phyloP scores from a whole-genome alignment of 1,139 yeast species.

The Magnusiomyces tetraspermus region DNA sequence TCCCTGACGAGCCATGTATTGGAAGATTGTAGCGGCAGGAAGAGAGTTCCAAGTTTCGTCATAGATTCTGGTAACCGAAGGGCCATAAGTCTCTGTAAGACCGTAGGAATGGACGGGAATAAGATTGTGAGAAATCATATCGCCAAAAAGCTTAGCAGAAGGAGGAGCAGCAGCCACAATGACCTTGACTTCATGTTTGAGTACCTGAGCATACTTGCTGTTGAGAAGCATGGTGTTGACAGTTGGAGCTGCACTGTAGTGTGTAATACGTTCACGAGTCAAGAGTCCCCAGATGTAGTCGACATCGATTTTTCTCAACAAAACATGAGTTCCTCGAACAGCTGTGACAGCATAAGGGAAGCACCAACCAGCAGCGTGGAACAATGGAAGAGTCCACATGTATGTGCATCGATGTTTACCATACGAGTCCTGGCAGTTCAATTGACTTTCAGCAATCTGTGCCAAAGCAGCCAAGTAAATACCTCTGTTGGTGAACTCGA shows the following conservation, averaged over 20 bases:
- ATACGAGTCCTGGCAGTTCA: conserved; percentile 27
- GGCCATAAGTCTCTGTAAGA: conserved; percentile 43
- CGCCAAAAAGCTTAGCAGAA: conserved; percentile 30
- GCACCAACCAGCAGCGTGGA: conserved; percentile 36
- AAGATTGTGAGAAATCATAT: conserved; percentile 30
- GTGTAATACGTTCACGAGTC: conserved; percentile 28
- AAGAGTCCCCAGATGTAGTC: conserved; percentile 32
- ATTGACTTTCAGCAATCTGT: conserved; percentile 29
- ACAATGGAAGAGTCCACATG: conserved; percentile 35
- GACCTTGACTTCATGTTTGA: conserved; percentile 28
- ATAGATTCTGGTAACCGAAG: conserved; percentile 30
- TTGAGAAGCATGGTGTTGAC: conserved; percentile 33
- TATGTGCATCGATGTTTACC: conserved; percentile 30
- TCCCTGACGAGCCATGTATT: conserved; percentile 32
- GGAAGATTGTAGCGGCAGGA: conserved; percentile 22
- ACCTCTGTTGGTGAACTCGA: conserved; percentile 47
- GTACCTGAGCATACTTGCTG: conserved; percentile 25
- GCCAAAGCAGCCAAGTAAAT: conserved; percentile 31
- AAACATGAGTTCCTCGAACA: conserved; percentile 33
- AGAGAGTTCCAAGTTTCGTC: conserved; percentile 29
- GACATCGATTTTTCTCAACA: conserved; percentile 32
- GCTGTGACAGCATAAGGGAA: conserved; percentile 36
- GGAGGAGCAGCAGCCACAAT: conserved; percentile 37
- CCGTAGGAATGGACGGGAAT: conserved; percentile 61
- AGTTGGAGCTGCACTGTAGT: conserved; percentile 35